These are phyloP conservation scores for Hura crepitans DNA, from an alignment of 441 rosid genomes.

Conservation along the genomic window DNA sequence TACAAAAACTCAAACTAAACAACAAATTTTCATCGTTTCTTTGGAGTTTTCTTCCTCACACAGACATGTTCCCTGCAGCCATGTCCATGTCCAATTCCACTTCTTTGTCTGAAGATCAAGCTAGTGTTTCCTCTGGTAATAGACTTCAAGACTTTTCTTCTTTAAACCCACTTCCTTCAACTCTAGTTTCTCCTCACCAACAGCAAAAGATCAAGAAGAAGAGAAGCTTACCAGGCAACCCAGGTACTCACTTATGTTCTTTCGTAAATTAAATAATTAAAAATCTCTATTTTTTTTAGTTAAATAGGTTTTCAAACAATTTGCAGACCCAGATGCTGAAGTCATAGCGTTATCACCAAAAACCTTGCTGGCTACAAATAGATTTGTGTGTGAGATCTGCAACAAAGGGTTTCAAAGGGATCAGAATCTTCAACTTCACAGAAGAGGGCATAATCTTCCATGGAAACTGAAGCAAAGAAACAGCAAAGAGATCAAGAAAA, in stretches of 20 bases:
- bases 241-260: slow-evolving; percentile 59
- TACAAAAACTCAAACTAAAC: slow-evolving; percentile 2
- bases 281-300: no score
- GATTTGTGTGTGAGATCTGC: slow-evolving; percentile 87
- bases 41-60: slow-evolving; percentile 53
- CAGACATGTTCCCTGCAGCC: slow-evolving; percentile 49
- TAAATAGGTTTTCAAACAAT: not conserved
- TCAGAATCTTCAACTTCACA: slow-evolving; percentile 85
- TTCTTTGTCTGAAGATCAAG: slow-evolving; percentile 66
- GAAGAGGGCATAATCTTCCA: slow-evolving; percentile 90
- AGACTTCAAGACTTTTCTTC: slow-evolving; percentile 46
- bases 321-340: slow-evolving; percentile 78
- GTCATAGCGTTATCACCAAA: slow-evolving; percentile 79
- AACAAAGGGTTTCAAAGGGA: slow-evolving; percentile 87
- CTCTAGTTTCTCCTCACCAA: slow-evolving; percentile 37
- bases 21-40: slow-evolving; percentile 23
- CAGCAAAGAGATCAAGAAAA: slow-evolving; percentile 50
- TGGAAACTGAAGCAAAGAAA: slow-evolving; percentile 84
- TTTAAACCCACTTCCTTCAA: slow-evolving; percentile 39
- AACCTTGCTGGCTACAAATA: slow-evolving; percentile 68
- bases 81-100: slow-evolving; percentile 60
- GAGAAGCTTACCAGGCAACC: slow-evolving; percentile 87
- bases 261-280: no score
- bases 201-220: slow-evolving; percentile 63
- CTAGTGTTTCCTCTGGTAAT: slow-evolving; percentile 57